phyloP scores from a whole-genome alignment of 495 filamentous ascomycete species.

The Talaromyces proteolyticus region DNA sequence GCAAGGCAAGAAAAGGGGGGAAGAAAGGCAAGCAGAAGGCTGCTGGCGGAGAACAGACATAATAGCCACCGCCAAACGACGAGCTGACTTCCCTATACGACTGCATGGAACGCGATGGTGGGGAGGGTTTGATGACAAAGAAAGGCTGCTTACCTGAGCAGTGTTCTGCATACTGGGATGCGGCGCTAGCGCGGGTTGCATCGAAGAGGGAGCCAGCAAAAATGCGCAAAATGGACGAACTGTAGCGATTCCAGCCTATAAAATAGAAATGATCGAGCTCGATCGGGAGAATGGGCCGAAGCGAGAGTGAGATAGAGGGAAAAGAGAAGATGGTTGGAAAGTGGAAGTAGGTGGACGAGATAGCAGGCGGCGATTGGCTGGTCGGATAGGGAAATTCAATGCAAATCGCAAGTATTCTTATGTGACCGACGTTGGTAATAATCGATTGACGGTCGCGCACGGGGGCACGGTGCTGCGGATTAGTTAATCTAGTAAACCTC shows the following conservation, averaged over 20 bases:
- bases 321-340: no score
- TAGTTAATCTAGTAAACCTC: no score
- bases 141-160: conserved; percentile 48
- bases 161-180: conserved; percentile 50
- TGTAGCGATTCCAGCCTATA: not conserved
- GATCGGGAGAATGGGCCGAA: conserved; percentile 1
- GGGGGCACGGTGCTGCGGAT: no score
- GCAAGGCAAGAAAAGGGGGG: not conserved
- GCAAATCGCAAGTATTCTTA: no score
- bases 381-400: no score
- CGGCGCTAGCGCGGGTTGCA: conserved; percentile 53
- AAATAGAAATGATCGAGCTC: conserved; percentile 2
- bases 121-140: conserved; percentile 39
- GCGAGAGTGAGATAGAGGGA: conserved; percentile 1
- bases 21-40: not conserved
- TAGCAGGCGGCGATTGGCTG: no score
- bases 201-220: conserved; percentile 14
- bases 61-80: no score
- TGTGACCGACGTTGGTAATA: no score
- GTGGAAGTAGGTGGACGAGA: no score
- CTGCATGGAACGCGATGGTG: not conserved
- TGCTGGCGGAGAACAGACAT: not conserved
- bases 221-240: not conserved
- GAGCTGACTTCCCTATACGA: not conserved
- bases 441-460: no score